These are phyloP conservation scores for Oryza meyeriana DNA, from an alignment of 176 grass and related monocot species.

Conservation along the genomic window DNA sequence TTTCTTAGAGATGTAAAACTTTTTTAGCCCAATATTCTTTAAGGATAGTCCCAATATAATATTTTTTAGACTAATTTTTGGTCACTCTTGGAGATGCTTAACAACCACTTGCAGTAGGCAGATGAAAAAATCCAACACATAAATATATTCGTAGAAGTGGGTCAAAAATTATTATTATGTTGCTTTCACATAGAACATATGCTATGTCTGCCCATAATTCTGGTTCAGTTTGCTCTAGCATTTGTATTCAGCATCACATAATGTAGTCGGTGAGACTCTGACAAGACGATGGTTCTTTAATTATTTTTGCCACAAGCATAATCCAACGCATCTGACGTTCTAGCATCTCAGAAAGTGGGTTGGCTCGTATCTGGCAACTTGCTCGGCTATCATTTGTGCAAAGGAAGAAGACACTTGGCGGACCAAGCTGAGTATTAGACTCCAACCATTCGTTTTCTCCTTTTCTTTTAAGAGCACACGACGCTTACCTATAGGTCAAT, in stretches of 20 bases:
- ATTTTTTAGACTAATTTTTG: too few relatives aligned
- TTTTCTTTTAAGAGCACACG: not conserved
- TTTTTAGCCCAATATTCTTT: too few relatives aligned
- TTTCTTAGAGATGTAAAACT: too few relatives aligned
- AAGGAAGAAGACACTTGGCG: not conserved
- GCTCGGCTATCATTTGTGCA: not conserved
- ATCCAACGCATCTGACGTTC: slow-evolving; percentile 6
- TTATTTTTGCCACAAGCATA: not conserved
- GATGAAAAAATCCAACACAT: too few relatives aligned
- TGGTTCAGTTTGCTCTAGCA: not conserved
- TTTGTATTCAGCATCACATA: not conserved
- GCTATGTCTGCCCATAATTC: not conserved
- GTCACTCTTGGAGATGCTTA: too few relatives aligned
- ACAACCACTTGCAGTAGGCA: too few relatives aligned
- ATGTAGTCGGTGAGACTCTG: not conserved
- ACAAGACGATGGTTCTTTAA: not conserved
- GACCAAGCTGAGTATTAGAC: not conserved
- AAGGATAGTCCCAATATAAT: too few relatives aligned
- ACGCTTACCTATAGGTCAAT: not conserved
- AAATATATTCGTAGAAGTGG: too few relatives aligned
- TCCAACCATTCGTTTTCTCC: not conserved
- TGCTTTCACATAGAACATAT: not conserved
- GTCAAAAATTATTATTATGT: not conserved
- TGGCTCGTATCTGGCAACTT: not conserved
- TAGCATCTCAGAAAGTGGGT: not conserved